A percentile compares a stretch with the other conserved stretches of the same genome.
Evolutionary conservation across 2,329 filamentous ascomycete species (phyloP).

Genomic region (Penicillium nordicum): DNA sequence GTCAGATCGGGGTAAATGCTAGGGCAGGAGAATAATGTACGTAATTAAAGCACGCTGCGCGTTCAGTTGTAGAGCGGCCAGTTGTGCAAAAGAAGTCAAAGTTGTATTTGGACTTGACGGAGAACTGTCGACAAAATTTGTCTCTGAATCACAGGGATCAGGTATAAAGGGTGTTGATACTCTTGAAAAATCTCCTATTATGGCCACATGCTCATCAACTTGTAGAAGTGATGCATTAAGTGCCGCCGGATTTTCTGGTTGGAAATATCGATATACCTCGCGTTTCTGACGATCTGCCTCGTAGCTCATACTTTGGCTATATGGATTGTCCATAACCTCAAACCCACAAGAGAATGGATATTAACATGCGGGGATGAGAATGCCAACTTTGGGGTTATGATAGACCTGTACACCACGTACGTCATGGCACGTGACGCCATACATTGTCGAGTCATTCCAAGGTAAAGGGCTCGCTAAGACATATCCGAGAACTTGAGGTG

Average conservation of each 20-base stretch:
- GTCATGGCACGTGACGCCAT: background rate
- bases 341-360: background rate
- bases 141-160: background rate
- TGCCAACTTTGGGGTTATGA: background rate
- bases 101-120: slow-evolving; percentile 10
- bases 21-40: background rate
- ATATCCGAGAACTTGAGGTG: background rate
- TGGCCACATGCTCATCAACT: background rate
- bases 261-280: slow-evolving; percentile 19
- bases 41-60: slow-evolving; percentile 14
- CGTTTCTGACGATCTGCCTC: slow-evolving; percentile 14
- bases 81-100: slow-evolving; percentile 17
- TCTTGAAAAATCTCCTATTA: background rate
- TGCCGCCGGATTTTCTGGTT: slow-evolving; percentile 9
- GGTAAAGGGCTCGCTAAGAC: background rate
- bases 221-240: slow-evolving; percentile 2
- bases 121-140: background rate
- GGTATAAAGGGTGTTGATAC: background rate
- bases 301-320: background rate
- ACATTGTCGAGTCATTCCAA: background rate
- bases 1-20: background rate
- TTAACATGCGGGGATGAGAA: background rate
- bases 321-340: background rate
- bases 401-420: background rate
- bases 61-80: slow-evolving; percentile 15